Base-by-base conservation (phyloP, 2,329 filamentous ascomycete species). In the Curvularia eragrostidis region DNA sequence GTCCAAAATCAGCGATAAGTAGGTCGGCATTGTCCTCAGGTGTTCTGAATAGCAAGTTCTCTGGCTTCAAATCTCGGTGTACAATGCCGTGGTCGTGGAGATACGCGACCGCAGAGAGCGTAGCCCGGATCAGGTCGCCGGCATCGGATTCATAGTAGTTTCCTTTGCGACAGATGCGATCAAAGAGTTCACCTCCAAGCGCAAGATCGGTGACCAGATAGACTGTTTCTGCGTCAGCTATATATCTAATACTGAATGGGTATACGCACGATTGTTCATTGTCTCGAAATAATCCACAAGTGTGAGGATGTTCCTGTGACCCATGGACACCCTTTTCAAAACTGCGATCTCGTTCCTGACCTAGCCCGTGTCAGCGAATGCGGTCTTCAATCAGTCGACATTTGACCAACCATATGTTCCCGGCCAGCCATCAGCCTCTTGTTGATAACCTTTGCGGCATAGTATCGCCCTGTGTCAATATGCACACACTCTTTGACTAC, bases 231-330 rank as follows among this genome's bases (percentile, higher is more conserved):
- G 19, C 5, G 42, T 70, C 47, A 70, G 65, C 48, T 23, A 34
- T 46, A 51, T 18, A 15, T 18, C 8, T 3, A 41, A 19, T 7
- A 30, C 5, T 8, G 13, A 8, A n/a, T 24, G 49, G 46, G 28
- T n/a, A 13, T 34, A 70, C 83, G 56, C 79, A 89, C 87, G 85
- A 79, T 99, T 99, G 81, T 99, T 98, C 91, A 97, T 96, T 6
- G 95, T 99, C 82, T 99, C 95, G 75, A 99, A 99, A 80, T 98
- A 99, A 81, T 99, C 95, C 70, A 98, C 95, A 58, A 99, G 85
- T 1, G 95, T 99, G 61, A 99, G 82, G 75, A 99, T 98, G 75
- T 99, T 99, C 78, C 95, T 91, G 80, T 99, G 94, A 54, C 95
- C 95, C 91, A 99, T 97, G 1, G 94, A 98, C n/a, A 99, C 94